Base-by-base conservation (phyloP, 179 eudicot genomes). In the Corrigiola litoralis region DNA sequence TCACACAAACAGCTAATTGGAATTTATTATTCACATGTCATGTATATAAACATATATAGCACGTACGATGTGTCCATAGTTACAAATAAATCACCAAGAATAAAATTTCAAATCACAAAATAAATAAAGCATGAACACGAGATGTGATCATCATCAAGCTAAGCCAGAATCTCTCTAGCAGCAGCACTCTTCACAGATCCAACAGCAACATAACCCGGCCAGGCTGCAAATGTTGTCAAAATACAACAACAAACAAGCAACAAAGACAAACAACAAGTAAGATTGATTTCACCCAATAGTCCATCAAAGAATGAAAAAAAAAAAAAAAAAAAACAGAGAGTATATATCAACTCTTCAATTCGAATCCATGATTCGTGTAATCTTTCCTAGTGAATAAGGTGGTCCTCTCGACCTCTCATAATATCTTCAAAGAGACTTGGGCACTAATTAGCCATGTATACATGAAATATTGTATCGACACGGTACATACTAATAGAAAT, bases 161-260 rank as follows among this genome's bases (percentile, higher is more conserved):
- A 29, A 24, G 25, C 2, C 12, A 40, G 13, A 27, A 48, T 23
- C 36, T 21, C 13, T 68, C 27, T 56, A 74, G 73, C 70, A 74
- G 73, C 73, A 76, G 44, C 80, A 76, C 58, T 76, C 80, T 58
- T 76, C 77, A 72, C 80, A 76, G 25, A 76, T 23, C 47, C 51
- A 77, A 18, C 80, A 77, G 55, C 80, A 77, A 56, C 80, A 77
- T 42, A 77, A 37, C 0, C 73, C 73, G 0, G 80, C 80, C 28
- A 77, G 64, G 53, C 80, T 77, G 80, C 73, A 76, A 32, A 21
- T 16, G 2, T 10, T 18, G 16, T n/a, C n/a, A n/a, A n/a, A n/a
- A 42, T 27, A 16, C 34, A 28, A 53, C 17, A 53, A 12, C 37
- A 53, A 28, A 31, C 33, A 38, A 38, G n/a, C n/a, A n/a, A n/a